Percentiles rank a stretch among this genome's conserved stretches.
phyloP scores from a whole-genome alignment of 2,329 filamentous ascomycete genomes.

The Geoglossum cookeanum region DNA sequence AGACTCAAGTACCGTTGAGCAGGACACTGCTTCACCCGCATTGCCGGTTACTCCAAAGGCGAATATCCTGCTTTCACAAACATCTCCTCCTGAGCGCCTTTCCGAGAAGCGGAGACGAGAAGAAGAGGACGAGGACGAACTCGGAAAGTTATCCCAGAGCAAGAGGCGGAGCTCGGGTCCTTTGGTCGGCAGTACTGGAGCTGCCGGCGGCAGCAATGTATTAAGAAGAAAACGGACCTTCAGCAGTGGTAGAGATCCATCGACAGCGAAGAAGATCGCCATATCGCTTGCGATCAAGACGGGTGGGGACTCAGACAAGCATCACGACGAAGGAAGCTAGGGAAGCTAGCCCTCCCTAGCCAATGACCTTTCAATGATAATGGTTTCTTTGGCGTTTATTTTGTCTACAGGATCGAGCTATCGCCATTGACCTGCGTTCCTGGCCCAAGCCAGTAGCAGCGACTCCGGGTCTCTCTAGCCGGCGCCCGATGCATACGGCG shows the following conservation, averaged over 20 bases:
- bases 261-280: slow-evolving; percentile 14
- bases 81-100: slow-evolving; percentile 49
- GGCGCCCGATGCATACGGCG: not conserved
- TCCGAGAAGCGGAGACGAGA: slow-evolving; percentile 71
- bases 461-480: not conserved
- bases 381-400: not conserved
- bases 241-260: not conserved
- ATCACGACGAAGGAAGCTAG: slow-evolving; percentile 1
- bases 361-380: not conserved
- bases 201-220: slow-evolving; percentile 4
- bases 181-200: slow-evolving; percentile 11
- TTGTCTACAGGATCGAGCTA: slow-evolving; percentile 1
- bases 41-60: not conserved
- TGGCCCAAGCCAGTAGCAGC: not conserved
- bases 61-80: not conserved
- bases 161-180: slow-evolving; percentile 24
- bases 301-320: slow-evolving; percentile 5
- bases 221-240: slow-evolving; percentile 6
- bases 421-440: not conserved
- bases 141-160: slow-evolving; percentile 54
- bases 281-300: slow-evolving; percentile 10
- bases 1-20: slow-evolving; percentile 9
- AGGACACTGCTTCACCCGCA: slow-evolving; percentile 11
- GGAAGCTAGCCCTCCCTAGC: not conserved
- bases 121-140: slow-evolving; percentile 80